Evolutionary conservation across 495 filamentous ascomycete species (phyloP), one percentile per base, ranked within the genome.

Genomic region (Lasiosphaeriaceae sp.): DNA sequence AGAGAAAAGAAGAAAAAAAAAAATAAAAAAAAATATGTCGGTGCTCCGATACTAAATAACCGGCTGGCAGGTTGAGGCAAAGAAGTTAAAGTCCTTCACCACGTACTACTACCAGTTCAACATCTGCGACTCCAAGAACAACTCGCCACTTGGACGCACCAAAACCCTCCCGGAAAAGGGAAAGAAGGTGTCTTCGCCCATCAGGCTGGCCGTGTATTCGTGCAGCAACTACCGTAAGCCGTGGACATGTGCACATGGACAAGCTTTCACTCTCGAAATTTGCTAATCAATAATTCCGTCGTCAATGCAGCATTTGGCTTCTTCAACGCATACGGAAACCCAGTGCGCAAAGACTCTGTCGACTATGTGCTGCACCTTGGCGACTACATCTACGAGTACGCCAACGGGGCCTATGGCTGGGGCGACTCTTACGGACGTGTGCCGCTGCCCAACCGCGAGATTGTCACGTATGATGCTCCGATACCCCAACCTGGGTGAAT

Each of bases 381-480:
- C 20, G 86, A 89, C 64, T 88, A 87, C 65, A 86, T 87, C 65
- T 87, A 89, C 65, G 84, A 89, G 64, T 82, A 81, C 58, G 67
- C 71, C 50, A 72, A 79, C 19, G 81, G 81, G 11, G 74, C 79
- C 12, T 84, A 85, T 58, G 83, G 83, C 19, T 81, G 76, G 74
- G 81, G 79, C 23, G 61, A 80, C 50, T 69, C 59, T 9, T 22
- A 80, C 53, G 77, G 71, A 29, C 77, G 83, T 31, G 72, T 81
- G n/a, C 78, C 82, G 9, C 73, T 73, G 11, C 83, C 83, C 1
- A 70, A 81, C 64, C 73, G 72, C 34, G 70, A 82, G 57, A 79
- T 76, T 61, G 76, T 58, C 68, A 71, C 35, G 72, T 79, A 41
- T 63, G 77, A 34, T 23, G n/a, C n/a, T 2, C 14, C 21, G 34